Percentiles rank a stretch among this genome's conserved stretches.
Evolutionary conservation across 169 alveolate species (phyloP).

Genomic region (Eimeria necatrix): DNA sequence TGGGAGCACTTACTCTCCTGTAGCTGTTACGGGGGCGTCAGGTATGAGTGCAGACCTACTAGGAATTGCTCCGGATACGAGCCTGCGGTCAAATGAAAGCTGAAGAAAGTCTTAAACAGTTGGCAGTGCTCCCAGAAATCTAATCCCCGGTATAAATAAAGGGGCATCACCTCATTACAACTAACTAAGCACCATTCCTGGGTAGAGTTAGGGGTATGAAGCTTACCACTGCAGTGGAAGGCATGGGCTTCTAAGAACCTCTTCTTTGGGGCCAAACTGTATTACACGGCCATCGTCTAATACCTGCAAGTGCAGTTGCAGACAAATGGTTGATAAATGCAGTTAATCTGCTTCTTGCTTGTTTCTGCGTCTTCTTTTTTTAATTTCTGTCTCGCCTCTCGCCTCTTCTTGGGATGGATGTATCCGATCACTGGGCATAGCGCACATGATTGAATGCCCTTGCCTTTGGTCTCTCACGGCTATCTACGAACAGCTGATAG

Average conservation of each 20-base stretch:
- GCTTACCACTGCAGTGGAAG: conserved; percentile 41
- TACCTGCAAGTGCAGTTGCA: conserved; percentile 26
- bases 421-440: no score
- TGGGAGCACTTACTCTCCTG: no score
- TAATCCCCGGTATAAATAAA: no score
- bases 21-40: no score
- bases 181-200: background rate
- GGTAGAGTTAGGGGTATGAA: background rate
- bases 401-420: no score
- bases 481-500: background rate
- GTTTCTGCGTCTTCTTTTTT: background rate
- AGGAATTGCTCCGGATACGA: conserved; percentile 19
- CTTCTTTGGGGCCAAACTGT: conserved; percentile 66
- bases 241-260: conserved; percentile 46
- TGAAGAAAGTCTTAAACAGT: background rate
- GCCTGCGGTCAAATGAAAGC: background rate
- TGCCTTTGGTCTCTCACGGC: no score
- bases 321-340: background rate
- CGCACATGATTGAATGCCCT: no score
- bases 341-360: background rate
- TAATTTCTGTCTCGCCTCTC: background rate
- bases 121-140: no score
- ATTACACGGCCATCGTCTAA: conserved; percentile 40
- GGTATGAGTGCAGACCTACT: background rate
- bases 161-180: background rate